phyloP scores from a whole-genome alignment of 768 basidiomycete species.

The Boletus rufocinnamomeus region DNA sequence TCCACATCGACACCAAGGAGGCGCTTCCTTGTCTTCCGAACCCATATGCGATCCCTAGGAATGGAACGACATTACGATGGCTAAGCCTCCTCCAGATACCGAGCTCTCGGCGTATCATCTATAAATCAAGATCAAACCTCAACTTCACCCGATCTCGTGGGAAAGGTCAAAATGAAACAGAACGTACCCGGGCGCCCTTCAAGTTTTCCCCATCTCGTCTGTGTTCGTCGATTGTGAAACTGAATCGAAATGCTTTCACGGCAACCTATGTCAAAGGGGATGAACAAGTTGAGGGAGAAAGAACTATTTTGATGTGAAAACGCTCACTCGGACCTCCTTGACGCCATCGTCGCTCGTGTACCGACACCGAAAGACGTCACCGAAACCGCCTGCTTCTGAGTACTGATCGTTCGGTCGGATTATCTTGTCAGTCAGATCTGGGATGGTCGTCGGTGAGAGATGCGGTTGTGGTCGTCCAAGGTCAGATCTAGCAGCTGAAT shows the following conservation, averaged over 20 bases:
- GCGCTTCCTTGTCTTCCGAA: conserved; percentile 9
- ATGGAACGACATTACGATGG: conserved; percentile 7
- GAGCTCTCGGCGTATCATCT: conserved; percentile 12
- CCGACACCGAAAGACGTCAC: conserved; percentile 9
- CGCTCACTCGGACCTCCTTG: not conserved
- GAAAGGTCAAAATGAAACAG: not conserved
- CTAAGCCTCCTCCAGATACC: conserved; percentile 7
- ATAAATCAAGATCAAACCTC: not conserved
- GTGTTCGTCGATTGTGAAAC: conserved; percentile 4
- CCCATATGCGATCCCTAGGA: conserved; percentile 5
- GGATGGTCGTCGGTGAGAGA: not conserved
- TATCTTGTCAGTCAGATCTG: conserved; percentile 2
- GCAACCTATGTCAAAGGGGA: conserved; percentile 4
- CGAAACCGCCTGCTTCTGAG: conserved; percentile 4
- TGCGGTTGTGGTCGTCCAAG: not conserved
- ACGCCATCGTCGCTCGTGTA: not conserved
- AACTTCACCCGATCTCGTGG: not conserved
- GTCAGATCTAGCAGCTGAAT: not conserved
- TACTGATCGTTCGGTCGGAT: not conserved
- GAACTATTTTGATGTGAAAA: not conserved
- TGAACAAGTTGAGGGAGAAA: not conserved
- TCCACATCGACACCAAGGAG: conserved; percentile 13
- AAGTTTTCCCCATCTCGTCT: not conserved
- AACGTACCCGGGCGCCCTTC: conserved; percentile 4
- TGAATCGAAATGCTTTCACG: conserved; percentile 11